A percentile compares a stretch with the other conserved stretches of the same genome.
These are phyloP conservation scores for Cordyceps cicadae DNA, from an alignment of 2,329 filamentous ascomycete genomes.

Conservation along the genomic window DNA sequence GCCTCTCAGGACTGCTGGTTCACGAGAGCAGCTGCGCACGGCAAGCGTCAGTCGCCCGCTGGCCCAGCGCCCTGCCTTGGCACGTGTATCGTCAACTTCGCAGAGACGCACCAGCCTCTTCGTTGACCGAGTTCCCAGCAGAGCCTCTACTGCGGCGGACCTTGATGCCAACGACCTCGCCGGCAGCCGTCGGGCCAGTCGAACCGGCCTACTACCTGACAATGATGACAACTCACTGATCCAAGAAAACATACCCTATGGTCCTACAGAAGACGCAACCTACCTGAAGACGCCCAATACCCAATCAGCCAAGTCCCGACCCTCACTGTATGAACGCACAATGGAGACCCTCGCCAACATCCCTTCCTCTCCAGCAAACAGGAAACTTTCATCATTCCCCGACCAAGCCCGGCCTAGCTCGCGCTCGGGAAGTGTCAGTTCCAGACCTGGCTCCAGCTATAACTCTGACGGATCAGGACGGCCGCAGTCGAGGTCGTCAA, in stretches of 20 bases:
- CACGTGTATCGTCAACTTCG: constrained; percentile 1
- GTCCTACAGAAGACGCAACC: neutral
- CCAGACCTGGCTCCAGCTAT: constrained; percentile 50
- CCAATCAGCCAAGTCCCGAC: constrained; percentile 25
- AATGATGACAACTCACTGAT: constrained; percentile 13
- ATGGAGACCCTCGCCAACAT: constrained; percentile 75
- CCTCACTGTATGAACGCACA: constrained; percentile 73
- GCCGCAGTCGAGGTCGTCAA: constrained; percentile 40
- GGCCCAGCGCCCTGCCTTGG: constrained; percentile 13
- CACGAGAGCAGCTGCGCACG: constrained; percentile 29
- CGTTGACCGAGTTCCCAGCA: constrained; percentile 12
- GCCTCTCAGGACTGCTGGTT: constrained; percentile 16
- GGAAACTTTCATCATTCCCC: constrained; percentile 65
- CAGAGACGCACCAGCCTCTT: constrained; percentile 12
- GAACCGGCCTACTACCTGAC: neutral
- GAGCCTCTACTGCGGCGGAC: constrained; percentile 12
- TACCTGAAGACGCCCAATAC: constrained; percentile 17
- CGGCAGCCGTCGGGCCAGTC: neutral
- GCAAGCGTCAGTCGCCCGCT: constrained; percentile 18
- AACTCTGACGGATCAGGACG: constrained; percentile 51
- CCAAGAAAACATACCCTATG: neutral
- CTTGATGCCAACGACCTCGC: neutral
- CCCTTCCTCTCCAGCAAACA: constrained; percentile 66
- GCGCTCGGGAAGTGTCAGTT: constrained; percentile 35
- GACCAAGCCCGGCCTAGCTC: constrained; percentile 51